Evolutionary conservation across 2,329 filamentous ascomycete species (phyloP).

Genomic region (Hymenoscyphus linearis): DNA sequence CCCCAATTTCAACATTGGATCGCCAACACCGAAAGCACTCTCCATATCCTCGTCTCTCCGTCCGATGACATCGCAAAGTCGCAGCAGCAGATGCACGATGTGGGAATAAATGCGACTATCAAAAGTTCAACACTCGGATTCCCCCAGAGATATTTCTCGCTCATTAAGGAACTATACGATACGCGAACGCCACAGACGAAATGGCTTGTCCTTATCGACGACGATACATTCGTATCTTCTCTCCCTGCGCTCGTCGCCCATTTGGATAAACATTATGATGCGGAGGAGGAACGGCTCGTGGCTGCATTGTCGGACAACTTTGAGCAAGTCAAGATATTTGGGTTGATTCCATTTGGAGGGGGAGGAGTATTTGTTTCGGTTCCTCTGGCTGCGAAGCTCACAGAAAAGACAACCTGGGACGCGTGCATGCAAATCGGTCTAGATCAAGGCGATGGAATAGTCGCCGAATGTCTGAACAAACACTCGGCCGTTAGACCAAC

Average conservation of each 20-base stretch:
- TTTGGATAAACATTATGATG: slow-evolving; percentile 19
- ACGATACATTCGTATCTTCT: slow-evolving; percentile 29
- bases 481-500: slow-evolving; percentile 18
- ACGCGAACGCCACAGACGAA: slow-evolving; percentile 18
- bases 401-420: slow-evolving; percentile 12
- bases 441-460: slow-evolving; percentile 24
- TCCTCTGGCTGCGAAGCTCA: slow-evolving; percentile 19
- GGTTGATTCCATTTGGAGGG: slow-evolving; percentile 25
- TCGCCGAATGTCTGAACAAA: slow-evolving; percentile 21
- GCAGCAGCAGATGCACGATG: slow-evolving; percentile 10
- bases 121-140: slow-evolving; percentile 10
- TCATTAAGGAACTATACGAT: slow-evolving; percentile 26
- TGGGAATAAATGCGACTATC: slow-evolving; percentile 20
- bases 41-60: slow-evolving; percentile 19
- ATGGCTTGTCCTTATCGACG: slow-evolving; percentile 28
- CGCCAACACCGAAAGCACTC: slow-evolving; percentile 10
- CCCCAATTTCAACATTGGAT: slow-evolving; percentile 27
- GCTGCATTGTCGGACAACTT: slow-evolving; percentile 24
- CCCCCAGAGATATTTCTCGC: slow-evolving; percentile 22
- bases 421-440: slow-evolving; percentile 15
- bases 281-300: slow-evolving; percentile 14
- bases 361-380: slow-evolving; percentile 27
- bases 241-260: slow-evolving; percentile 20
- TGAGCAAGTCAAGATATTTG: slow-evolving; percentile 18
- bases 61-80: slow-evolving; percentile 11